Evolutionary conservation across 140 eudicot species (phyloP).

Genomic region (Bidens hawaiensis): DNA sequence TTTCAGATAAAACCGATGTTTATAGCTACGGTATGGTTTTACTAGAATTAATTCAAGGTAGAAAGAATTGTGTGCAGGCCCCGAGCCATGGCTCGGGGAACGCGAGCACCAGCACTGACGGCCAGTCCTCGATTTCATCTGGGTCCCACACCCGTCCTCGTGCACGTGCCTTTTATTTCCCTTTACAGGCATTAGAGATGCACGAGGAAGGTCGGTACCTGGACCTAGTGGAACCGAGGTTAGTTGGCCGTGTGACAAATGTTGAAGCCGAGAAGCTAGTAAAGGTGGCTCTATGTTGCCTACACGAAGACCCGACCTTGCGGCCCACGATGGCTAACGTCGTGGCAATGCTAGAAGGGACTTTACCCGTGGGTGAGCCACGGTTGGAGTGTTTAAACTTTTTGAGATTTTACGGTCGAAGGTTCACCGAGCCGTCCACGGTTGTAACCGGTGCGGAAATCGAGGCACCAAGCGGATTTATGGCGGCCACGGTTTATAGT

Average conservation of each 20-base stretch:
- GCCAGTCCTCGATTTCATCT: slow-evolving; percentile 15
- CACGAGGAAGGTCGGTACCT: slow-evolving; percentile 33
- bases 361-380: slow-evolving; percentile 31
- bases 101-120: slow-evolving; percentile 16
- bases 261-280: slow-evolving; percentile 34
- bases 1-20: slow-evolving; percentile 46
- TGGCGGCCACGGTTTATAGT: slow-evolving; percentile 13
- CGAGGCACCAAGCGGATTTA: slow-evolving; percentile 19
- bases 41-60: slow-evolving; percentile 36
- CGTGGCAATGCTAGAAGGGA: slow-evolving; percentile 40
- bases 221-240: slow-evolving; percentile 37
- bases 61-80: slow-evolving; percentile 34
- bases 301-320: slow-evolving; percentile 36
- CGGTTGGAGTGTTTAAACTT: slow-evolving; percentile 34
- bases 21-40: slow-evolving; percentile 55
- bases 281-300: slow-evolving; percentile 37
- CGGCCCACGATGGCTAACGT: slow-evolving; percentile 38
- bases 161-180: slow-evolving; percentile 27
- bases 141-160: slow-evolving; percentile 12
- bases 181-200: slow-evolving; percentile 39
- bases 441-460: slow-evolving; percentile 24
- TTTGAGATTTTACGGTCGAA: slow-evolving; percentile 35
- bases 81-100: slow-evolving; percentile 19
- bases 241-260: slow-evolving; percentile 18
- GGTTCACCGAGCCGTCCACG: slow-evolving; percentile 40